Evolutionary conservation across 73 alveolate genomes (phyloP).

Genomic region (Diophrys appendiculata): DNA sequence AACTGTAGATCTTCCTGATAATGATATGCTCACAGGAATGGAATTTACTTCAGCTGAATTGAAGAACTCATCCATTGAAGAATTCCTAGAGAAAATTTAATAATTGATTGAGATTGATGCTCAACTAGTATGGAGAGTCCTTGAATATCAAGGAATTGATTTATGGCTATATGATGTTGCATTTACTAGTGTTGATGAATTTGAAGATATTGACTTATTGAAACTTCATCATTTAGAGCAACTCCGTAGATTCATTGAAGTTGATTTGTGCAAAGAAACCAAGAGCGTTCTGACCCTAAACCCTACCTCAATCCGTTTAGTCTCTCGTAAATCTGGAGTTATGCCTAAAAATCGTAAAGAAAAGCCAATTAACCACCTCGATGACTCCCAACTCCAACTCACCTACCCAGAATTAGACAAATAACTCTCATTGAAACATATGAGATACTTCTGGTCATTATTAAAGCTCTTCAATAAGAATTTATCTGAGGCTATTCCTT

Average conservation of each 20-base stretch:
- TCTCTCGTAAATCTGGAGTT: too few relatives aligned
- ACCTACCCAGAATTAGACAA: conserved; percentile 28
- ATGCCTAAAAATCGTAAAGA: neutral
- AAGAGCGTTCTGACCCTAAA: conserved; percentile 52
- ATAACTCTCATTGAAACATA: conserved; percentile 30
- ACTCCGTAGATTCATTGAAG: conserved; percentile 67
- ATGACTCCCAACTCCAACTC: conserved; percentile 22
- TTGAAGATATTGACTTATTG: conserved; percentile 1
- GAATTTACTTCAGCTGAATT: conserved; percentile 13
- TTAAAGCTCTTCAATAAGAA: conserved; percentile 66
- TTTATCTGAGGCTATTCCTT: conserved; percentile 65
- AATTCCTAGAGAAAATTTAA: conserved; percentile 5
- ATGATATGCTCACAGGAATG: conserved; percentile 17
- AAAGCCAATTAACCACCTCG: conserved; percentile 12
- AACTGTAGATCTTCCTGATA: neutral
- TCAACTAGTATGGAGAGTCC: conserved; percentile 31
- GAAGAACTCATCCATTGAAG: conserved; percentile 3
- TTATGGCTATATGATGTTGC: conserved; percentile 61
- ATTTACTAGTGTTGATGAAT: conserved; percentile 31
- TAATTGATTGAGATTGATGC: conserved; percentile 35
- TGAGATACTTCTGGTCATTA: conserved; percentile 75
- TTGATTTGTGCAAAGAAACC: conserved; percentile 74
- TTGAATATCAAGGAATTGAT: conserved; percentile 75
- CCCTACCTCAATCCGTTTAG: conserved; percentile 63
- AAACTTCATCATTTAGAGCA: conserved; percentile 20